Conservation (phyloP, 2,329 filamentous ascomycete genomes). For the Geosmithia morbida region DNA sequence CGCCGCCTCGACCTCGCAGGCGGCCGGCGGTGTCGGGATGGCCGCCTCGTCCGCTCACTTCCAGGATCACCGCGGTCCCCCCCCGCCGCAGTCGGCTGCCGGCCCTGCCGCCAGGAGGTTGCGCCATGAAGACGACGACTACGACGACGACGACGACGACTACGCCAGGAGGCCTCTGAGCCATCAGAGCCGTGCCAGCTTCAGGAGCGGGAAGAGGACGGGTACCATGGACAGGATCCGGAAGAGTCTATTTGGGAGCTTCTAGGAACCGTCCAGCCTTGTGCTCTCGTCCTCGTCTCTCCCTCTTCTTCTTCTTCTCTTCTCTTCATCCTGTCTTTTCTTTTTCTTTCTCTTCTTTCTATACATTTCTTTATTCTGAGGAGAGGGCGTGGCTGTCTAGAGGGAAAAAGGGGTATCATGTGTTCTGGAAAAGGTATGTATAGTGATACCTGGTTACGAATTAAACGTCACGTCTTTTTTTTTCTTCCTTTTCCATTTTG, state of each 20-base stretch:
- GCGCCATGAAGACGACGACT: background rate
- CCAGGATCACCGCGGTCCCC: background rate
- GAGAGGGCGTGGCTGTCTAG: background rate
- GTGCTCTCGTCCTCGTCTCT: background rate
- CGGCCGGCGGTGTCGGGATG: background rate
- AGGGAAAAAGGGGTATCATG: too few species aligned
- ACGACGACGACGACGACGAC: slow-evolving; percentile 3
- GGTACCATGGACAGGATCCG: slow-evolving; percentile 4
- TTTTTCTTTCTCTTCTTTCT: background rate
- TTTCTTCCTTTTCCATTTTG: too few species aligned
- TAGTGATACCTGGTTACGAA: background rate
- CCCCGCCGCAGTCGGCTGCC: background rate
- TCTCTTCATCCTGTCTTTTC: background rate
- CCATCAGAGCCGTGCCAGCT: slow-evolving; percentile 4
- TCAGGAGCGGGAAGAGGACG: slow-evolving; percentile 3
- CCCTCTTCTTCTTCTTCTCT: too few species aligned
- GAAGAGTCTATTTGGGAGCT: slow-evolving; percentile 5
- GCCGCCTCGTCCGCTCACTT: too few species aligned
- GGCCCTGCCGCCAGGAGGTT: background rate
- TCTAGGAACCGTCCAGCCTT: background rate
- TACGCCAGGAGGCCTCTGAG: slow-evolving; percentile 4
- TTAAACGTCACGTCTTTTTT: background rate
- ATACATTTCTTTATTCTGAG: background rate
- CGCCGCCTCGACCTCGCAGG: too few species aligned
- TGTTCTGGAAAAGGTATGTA: too few species aligned